Percentiles rank a stretch among this genome's conserved stretches.
These are phyloP conservation scores for Apiotrichum akiyoshidainum DNA, from an alignment of 1,284 basidiomycete genomes.

Conservation along the genomic window DNA sequence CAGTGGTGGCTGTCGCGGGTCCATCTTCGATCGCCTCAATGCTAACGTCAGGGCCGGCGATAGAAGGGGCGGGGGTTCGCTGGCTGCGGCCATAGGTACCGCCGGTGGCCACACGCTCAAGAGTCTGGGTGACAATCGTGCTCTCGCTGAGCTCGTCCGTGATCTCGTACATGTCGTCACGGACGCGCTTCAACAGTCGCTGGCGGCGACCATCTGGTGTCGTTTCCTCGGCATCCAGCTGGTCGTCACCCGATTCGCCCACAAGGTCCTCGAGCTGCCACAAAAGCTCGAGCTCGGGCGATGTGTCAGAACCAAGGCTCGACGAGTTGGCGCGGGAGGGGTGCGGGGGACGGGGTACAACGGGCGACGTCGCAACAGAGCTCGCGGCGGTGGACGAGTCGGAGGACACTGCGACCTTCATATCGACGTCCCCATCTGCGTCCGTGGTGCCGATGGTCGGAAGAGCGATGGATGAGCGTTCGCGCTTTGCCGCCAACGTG, in stretches of 20 bases:
- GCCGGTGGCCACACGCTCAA: slow-evolving; percentile 20
- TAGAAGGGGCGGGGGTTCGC: not conserved
- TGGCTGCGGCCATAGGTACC: not conserved
- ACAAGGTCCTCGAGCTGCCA: slow-evolving; percentile 40
- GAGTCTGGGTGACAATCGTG: slow-evolving; percentile 32
- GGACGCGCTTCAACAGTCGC: slow-evolving; percentile 20
- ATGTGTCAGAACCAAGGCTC: not conserved
- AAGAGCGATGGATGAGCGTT: not conserved
- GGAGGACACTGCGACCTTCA: slow-evolving; percentile 1
- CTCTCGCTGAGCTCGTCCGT: slow-evolving; percentile 50
- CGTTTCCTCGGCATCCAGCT: slow-evolving; percentile 22
- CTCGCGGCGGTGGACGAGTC: not conserved
- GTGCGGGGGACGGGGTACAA: not conserved
- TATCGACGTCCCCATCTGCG: slow-evolving; percentile 16
- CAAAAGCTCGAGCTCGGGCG: slow-evolving; percentile 29
- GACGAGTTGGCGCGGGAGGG: not conserved
- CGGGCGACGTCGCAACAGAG: not conserved
- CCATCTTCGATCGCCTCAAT: slow-evolving; percentile 18
- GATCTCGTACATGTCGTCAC: slow-evolving; percentile 50
- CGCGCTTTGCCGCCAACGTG: slow-evolving; percentile 1
- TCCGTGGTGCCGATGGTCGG: slow-evolving; percentile 3
- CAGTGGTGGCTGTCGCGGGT: not conserved
- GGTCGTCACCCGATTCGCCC: slow-evolving; percentile 35
- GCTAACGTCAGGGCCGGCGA: slow-evolving; percentile 12
- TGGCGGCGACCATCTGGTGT: slow-evolving; percentile 2